phyloP scores from a whole-genome alignment of 441 rosid species.

The Raphanus hybrid region DNA sequence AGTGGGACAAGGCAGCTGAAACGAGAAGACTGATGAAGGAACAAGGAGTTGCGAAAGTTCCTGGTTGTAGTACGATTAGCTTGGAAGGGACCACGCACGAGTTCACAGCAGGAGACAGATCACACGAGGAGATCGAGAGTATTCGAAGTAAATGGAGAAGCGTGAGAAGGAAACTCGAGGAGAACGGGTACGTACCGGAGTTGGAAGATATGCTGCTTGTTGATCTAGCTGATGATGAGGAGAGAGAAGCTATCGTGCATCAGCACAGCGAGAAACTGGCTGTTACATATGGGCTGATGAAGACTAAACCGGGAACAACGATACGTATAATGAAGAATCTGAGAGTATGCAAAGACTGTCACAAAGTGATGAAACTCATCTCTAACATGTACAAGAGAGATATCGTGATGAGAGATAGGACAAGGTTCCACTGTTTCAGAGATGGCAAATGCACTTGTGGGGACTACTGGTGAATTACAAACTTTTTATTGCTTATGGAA shows the following conservation, averaged over 20 bases:
- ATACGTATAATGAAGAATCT: slow-evolving; percentile 60
- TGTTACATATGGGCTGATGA: slow-evolving; percentile 53
- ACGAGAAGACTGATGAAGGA: slow-evolving; percentile 56
- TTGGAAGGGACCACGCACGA: slow-evolving; percentile 55
- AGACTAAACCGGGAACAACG: slow-evolving; percentile 45
- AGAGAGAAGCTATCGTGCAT: slow-evolving; percentile 36
- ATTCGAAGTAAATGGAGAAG: slow-evolving; percentile 48
- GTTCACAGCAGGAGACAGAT: slow-evolving; percentile 54
- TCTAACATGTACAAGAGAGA: slow-evolving; percentile 51
- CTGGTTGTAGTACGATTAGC: slow-evolving; percentile 58
- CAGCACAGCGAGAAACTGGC: slow-evolving; percentile 49
- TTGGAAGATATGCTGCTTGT: slow-evolving; percentile 40
- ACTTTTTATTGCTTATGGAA: slow-evolving; percentile 26
- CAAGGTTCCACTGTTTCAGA: slow-evolving; percentile 55
- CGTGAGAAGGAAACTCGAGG: slow-evolving; percentile 43
- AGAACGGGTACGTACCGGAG: slow-evolving; percentile 52
- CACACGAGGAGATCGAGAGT: slow-evolving; percentile 48
- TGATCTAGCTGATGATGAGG: slow-evolving; percentile 47
- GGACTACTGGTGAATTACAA: slow-evolving; percentile 49
- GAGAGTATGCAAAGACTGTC: slow-evolving; percentile 62
- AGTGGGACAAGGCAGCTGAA: slow-evolving; percentile 58
- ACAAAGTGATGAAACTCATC: slow-evolving; percentile 53
- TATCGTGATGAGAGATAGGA: slow-evolving; percentile 57
- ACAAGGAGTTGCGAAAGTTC: slow-evolving; percentile 53
- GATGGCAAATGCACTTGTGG: slow-evolving; percentile 57